phyloP scores from a whole-genome alignment of 306 rosid genomes.

The Boehmeria nivea region DNA sequence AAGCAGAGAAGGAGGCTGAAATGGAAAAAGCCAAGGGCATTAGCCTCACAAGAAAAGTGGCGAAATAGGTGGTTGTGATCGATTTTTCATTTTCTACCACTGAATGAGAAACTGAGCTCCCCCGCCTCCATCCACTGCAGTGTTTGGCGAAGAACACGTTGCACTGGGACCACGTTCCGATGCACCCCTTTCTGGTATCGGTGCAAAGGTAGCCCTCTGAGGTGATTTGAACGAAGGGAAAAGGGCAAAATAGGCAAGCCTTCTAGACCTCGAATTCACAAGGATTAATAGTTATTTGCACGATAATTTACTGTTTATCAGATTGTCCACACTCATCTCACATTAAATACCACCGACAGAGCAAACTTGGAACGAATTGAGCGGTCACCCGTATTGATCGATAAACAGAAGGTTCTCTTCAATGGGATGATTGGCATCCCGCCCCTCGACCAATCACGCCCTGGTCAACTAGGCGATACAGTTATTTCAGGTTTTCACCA shows the following conservation, averaged over 20 bases:
- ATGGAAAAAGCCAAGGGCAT: slow-evolving; percentile 86
- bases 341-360: slow-evolving; percentile 9
- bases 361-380: slow-evolving; percentile 8
- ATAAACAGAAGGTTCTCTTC: slow-evolving; percentile 11
- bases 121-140: slow-evolving; percentile 25
- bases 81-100: slow-evolving; percentile 28
- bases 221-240: slow-evolving; percentile 7
- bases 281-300: slow-evolving; percentile 15
- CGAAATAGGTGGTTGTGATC: slow-evolving; percentile 37
- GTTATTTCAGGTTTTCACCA: slow-evolving; percentile 30
- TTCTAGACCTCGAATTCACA: slow-evolving; percentile 2
- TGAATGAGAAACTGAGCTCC: slow-evolving; percentile 35
- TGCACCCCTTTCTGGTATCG: slow-evolving; percentile 23
- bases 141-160: slow-evolving; percentile 20
- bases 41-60: slow-evolving; percentile 46
- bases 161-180: slow-evolving; percentile 33
- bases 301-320: slow-evolving; percentile 13
- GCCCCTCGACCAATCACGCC: slow-evolving; percentile 12
- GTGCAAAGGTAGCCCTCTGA: slow-evolving; percentile 26
- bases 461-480: slow-evolving; percentile 31
- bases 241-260: slow-evolving; percentile 16
- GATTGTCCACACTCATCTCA: too few relatives aligned
- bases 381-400: slow-evolving; percentile 2
- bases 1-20: slow-evolving; percentile 82
- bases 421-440: neutral